Base-by-base conservation (phyloP, 129 eudicot species). In the Tagetes patula region DNA sequence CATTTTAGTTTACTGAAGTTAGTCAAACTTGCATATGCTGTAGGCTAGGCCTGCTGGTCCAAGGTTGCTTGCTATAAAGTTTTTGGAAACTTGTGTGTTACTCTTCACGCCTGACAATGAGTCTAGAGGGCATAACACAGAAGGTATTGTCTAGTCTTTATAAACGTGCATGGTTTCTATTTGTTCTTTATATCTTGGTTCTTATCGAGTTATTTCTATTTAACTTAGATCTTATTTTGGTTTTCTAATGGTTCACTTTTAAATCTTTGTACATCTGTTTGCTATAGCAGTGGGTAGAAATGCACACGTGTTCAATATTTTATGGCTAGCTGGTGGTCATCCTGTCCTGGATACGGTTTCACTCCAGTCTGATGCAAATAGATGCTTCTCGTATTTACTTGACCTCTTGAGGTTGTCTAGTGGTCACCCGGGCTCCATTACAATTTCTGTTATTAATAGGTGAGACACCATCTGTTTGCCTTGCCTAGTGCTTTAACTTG, bases 11-110 rank as follows among this genome's bases (percentile, higher is more conserved):
- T 33, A 53, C 48, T 72, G 38, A 64, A 73, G 36, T 60, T 38
- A 34, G 61, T 53, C 30, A 55, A 64, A 33, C 48, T 47, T 86
- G 62, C 38, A 62, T 12, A 33, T 70, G 37, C 39, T 82, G 71
- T 73, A 92, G 97, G 86, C 84, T 67, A 80, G 82, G 80, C 66
- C 92, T 74, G 65, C 83, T 84, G 96, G 87, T 47, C 84, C 82
- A 68, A 95, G 86, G 91, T 76, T 95, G 85, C 80, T 88, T 77
- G 94, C 91, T 4, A 42, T 95, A n/a, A 95, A 95, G 77, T 95
- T 95, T 76, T 60, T 95, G 76, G 99, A 95, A 82, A 84, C 72
- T 37, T 88, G 63, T 68, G 76, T 88, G 38, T 79, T 95, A 62
- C 78, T 74, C 49, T 87, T 95, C 60, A 85, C 87, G 14, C 82